Evolutionary conservation across 148 eudicot genomes (phyloP), one percentile per base, ranked within the genome.

Genomic region (Nyssa sinensis): DNA sequence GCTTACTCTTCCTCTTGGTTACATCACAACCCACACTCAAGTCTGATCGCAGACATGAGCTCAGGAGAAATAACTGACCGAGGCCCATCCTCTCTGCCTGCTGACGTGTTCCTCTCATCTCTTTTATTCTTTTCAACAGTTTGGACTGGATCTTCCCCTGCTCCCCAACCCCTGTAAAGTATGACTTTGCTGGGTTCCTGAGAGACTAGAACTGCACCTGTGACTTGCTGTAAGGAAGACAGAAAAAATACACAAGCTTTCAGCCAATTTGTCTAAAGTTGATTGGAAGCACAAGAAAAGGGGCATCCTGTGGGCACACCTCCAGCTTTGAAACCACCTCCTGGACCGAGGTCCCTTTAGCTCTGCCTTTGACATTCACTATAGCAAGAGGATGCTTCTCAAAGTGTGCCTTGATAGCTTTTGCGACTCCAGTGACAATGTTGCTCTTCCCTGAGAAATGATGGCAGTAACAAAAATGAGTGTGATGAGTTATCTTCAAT

Each of bases 311-410:
- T 53, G 69, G 47, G 74, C 93, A 73, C 37, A 95, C 97, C 99
- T 95, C 93, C 66, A 95, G 79, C 79, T 84, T 80, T 76, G 79
- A 84, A 72, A 93, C 88, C 75, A 95, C 83, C 81, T 95, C 98
- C 81, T 83, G 92, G 41, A 85, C 91, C n/a, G 98, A 93, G 71
- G 97, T 90, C 77, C 97, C 99, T 80, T 90, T 88, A 63, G 97
- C 98, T 81, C 99, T 86, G 74, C 94, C 98, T 86, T 95, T 93
- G 70, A 95, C 87, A 79, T 91, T 93, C 64, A 95, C 97, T 44
- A 95, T 88, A 37, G 92, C 99, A 70, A 93, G 86, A 75, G 97
- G 93, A 80, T 95, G 73, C 81, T 87, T 91, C 83, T 87, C 77
- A 75, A 95, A 95, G 81, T 93, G 98, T 34, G 81, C 81, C 73